Evolutionary conservation across 2,329 filamentous ascomycete species (phyloP).

Genomic region (Alternaria viburni): DNA sequence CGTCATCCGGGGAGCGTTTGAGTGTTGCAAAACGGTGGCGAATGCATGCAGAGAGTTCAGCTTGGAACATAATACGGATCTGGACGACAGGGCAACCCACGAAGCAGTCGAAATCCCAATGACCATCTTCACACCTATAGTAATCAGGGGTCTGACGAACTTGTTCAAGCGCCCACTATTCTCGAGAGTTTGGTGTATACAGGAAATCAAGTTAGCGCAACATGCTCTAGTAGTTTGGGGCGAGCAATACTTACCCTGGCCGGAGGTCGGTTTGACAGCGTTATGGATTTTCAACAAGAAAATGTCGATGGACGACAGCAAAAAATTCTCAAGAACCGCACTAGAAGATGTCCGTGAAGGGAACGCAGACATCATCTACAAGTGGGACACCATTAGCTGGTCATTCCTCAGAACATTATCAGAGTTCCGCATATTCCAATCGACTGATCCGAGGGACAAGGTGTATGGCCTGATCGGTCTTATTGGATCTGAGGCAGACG

Average conservation of each 20-base stretch:
- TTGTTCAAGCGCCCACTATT: not conserved
- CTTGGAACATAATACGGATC: not conserved
- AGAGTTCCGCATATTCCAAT: not conserved
- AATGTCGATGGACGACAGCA: too few relatives aligned
- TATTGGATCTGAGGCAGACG: fast-evolving
- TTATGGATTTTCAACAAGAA: too few relatives aligned
- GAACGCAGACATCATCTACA: not conserved
- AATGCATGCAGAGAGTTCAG: not conserved
- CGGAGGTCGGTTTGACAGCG: not conserved
- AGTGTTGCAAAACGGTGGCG: not conserved
- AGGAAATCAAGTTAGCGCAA: not conserved
- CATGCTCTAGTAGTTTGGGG: not conserved
- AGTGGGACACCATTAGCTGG: too few relatives aligned
- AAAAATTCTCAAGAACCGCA: too few relatives aligned
- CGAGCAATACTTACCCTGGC: not conserved
- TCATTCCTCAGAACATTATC: not conserved
- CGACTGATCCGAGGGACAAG: conserved; percentile 11
- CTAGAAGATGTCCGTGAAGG: fast-evolving
- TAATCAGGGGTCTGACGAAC: fast-evolving
- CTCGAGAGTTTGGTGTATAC: not conserved
- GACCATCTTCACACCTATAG: not conserved
- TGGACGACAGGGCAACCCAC: not conserved
- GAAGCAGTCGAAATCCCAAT: not conserved
- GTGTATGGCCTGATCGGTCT: conserved; percentile 11
- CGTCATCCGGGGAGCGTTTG: not conserved